phyloP scores from a whole-genome alignment of 352 stramenopile species.

The Aphanomyces invadans region DNA sequence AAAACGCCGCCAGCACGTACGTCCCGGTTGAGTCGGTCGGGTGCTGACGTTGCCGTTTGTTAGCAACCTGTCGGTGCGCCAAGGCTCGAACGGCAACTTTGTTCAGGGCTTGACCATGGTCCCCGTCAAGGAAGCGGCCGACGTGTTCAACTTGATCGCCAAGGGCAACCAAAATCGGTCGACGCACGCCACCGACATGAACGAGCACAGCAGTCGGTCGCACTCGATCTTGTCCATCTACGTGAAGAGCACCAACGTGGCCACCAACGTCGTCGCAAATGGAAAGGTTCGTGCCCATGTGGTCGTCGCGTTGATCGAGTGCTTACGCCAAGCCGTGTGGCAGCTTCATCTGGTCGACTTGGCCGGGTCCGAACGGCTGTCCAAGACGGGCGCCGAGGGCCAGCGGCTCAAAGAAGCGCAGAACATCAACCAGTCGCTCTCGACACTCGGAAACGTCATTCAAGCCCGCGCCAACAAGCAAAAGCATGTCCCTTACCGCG shows the following conservation, averaged over 20 bases:
- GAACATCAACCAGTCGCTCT: conserved; percentile 93
- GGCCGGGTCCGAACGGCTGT: conserved; percentile 82
- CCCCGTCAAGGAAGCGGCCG: conserved; percentile 61
- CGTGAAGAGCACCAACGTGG: conserved; percentile 73
- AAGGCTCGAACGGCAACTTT: conserved; percentile 78
- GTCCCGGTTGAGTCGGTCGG: neutral
- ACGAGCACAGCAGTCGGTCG: conserved; percentile 83
- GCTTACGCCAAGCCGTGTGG: neutral
- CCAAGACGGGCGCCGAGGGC: conserved; percentile 81
- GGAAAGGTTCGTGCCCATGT: conserved; percentile 53
- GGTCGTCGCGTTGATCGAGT: no score
- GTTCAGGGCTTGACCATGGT: conserved; percentile 69
- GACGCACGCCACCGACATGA: conserved; percentile 83
- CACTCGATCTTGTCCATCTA: conserved; percentile 84
- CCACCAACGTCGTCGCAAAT: conserved; percentile 59
- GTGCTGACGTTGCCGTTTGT: neutral
- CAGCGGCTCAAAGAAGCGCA: conserved; percentile 86
- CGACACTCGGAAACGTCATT: conserved; percentile 96
- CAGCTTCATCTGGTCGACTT: conserved; percentile 85
- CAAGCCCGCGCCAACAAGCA: conserved; percentile 72
- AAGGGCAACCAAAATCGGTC: conserved; percentile 80
- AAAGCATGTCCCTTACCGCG: conserved; percentile 92
- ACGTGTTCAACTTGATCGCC: conserved; percentile 82
- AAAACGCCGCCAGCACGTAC: conserved; percentile 56
- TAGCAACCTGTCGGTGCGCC: conserved; percentile 68